Percentiles rank a stretch among this genome's conserved stretches.
phyloP scores from a whole-genome alignment of 1,139 yeast species.

The Blastobotrys capitulatus region DNA sequence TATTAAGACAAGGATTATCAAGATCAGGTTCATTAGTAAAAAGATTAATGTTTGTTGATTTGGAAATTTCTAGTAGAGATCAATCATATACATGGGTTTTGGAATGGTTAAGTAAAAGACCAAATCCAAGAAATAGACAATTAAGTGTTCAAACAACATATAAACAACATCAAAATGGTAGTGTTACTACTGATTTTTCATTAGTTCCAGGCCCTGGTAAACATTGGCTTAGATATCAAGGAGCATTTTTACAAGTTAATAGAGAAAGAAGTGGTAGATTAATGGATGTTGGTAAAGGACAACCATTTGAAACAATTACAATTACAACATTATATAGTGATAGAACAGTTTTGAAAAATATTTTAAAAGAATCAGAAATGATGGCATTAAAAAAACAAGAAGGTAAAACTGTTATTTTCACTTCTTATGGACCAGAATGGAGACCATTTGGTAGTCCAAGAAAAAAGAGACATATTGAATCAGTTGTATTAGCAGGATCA shows the following conservation, averaged over 20 bases:
- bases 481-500: conserved; percentile 79
- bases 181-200: conserved; percentile 79
- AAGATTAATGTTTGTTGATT: conserved; percentile 80
- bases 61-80: conserved; percentile 91
- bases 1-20: conserved; percentile 65
- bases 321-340: conserved; percentile 86
- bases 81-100: conserved; percentile 92
- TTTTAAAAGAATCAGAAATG: conserved; percentile 76
- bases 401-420: conserved; percentile 89
- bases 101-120: conserved; percentile 90
- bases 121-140: conserved; percentile 67
- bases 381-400: conserved; percentile 79
- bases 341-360: conserved; percentile 60
- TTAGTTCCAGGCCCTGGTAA: conserved; percentile 98
- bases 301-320: conserved; percentile 94
- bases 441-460: conserved; percentile 97
- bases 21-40: conserved; percentile 64
- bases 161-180: conserved; percentile 89
- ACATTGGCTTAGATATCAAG: conserved; percentile 77
- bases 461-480: conserved; percentile 73
- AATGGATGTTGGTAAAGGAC: conserved; percentile 83
- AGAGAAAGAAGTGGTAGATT: conserved; percentile 87
- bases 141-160: conserved; percentile 84
- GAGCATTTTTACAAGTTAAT: conserved; percentile 83
- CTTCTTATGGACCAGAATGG: conserved; percentile 99